phyloP scores from a whole-genome alignment of 176 grass and related monocot species.

The sorghum (Sorghum bicolor) region Sorghum_bicolor_NCBIv3 NC_012872.2:10325501-10326000 shows the following conservation, averaged over 20 bases:
- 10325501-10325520: too few species aligned
- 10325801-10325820: slow-evolving; percentile 19
- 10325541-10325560: too few species aligned
- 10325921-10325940: not conserved
- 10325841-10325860: not conserved
- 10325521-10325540: too few species aligned
- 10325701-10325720: not conserved
- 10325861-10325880: not conserved
- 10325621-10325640: too few species aligned
- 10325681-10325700: too few species aligned
- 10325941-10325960: not conserved
- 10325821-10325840: slow-evolving; percentile 9
- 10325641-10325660: too few species aligned
- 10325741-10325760: too few species aligned
- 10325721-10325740: not conserved
- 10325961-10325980: not conserved
- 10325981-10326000: not conserved
- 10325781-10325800: not conserved
- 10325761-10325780: not conserved
- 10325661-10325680: too few species aligned
- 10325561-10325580: too few species aligned
- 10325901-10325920: not conserved
- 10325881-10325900: not conserved
- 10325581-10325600: too few species aligned
- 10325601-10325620: too few species aligned